Base-by-base conservation (phyloP, 2,329 filamentous ascomycete genomes). In the Trichoderma hamatum region DNA sequence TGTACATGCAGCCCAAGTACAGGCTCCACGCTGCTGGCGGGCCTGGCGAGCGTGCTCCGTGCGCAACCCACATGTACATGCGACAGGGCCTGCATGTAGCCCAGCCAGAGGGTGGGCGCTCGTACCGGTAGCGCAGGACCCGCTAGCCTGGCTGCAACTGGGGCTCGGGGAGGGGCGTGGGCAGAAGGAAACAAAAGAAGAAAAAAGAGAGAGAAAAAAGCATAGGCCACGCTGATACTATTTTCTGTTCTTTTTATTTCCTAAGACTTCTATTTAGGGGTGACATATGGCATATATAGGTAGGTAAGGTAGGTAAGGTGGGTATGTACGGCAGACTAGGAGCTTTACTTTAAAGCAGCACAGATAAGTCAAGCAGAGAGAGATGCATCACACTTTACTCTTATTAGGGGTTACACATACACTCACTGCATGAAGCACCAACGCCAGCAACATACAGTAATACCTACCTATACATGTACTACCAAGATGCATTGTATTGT, bases 1-100 rank as follows among this genome's bases (percentile, higher is more conserved):
- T 60, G 65, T 67, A 60, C 65, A 60, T 67, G 63, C 63, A 66
- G 63, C 63, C 63, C 63, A 58, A 66, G 63, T 66, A 43, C 51
- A 65, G 62, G 52, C 34, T 49, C 46, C 46, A 49, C 46, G 46
- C 46, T 14, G 46, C n/a, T 49, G n/a, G 46, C 46, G 46, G 46
- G 46, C 9, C 46, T 46, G 46, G 46, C 46, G 46, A 24, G 36
- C 28, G 32, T 32, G 30, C 46, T 63, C 61, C 61, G 46, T 54
- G 46, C 61, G 34, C 43, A 26, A 5, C 26, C 51, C 49, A 56
- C 63, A 58, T 30, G 55, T 67, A 67, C 55, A 67, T 49, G 64
- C 39, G 43, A 59, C 64, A 60, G 55, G 65, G 65, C 55, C 34
- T 60, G 55, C 65, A 60, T 39, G 65, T 66, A 34, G n/a, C 52